Percentiles rank a stretch among this genome's conserved stretches.
phyloP scores from a whole-genome alignment of 306 rosid species.

The Inga oerstediana region DNA sequence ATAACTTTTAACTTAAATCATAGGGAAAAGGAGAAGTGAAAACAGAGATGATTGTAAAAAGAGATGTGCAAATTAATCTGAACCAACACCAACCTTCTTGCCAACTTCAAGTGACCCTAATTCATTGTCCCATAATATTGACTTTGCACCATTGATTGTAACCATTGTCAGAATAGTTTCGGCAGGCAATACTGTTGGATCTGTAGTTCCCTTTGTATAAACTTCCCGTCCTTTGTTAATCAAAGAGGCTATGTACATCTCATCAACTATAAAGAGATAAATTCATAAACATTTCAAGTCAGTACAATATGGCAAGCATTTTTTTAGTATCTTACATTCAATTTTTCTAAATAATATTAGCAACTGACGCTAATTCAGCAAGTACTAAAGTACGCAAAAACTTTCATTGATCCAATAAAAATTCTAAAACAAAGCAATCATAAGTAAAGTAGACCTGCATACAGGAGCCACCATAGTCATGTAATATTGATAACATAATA shows the following conservation, averaged over 20 bases:
- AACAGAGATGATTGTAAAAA: slow-evolving; percentile 22
- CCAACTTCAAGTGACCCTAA: slow-evolving; percentile 90
- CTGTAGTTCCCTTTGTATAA: slow-evolving; percentile 58
- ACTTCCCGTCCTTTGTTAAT: slow-evolving; percentile 87
- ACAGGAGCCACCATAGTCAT: slow-evolving; percentile 15
- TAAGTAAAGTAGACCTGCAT: slow-evolving; percentile 13
- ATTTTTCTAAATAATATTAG: not conserved
- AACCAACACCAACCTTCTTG: slow-evolving; percentile 66
- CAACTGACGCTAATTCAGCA: not conserved
- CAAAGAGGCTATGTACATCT: slow-evolving; percentile 87
- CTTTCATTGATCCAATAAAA: not conserved
- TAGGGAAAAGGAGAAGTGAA: slow-evolving; percentile 3
- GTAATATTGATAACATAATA: not conserved
- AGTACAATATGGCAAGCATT: not conserved
- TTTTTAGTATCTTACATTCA: not conserved
- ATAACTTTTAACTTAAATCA: slow-evolving; percentile 11
- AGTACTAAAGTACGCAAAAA: not conserved
- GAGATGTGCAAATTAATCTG: slow-evolving; percentile 1
- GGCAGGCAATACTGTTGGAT: slow-evolving; percentile 78
- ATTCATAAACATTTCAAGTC: slow-evolving; percentile 31
- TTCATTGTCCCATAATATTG: slow-evolving; percentile 82
- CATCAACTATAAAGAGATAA: slow-evolving; percentile 70
- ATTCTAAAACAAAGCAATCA: not conserved
- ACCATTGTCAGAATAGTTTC: slow-evolving; percentile 75
- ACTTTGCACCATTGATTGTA: slow-evolving; percentile 79